A percentile compares a stretch with the other conserved stretches of the same genome.
Evolutionary conservation across 2,329 filamentous ascomycete genomes (phyloP).

Genomic region (Trichoderma polysporum): DNA sequence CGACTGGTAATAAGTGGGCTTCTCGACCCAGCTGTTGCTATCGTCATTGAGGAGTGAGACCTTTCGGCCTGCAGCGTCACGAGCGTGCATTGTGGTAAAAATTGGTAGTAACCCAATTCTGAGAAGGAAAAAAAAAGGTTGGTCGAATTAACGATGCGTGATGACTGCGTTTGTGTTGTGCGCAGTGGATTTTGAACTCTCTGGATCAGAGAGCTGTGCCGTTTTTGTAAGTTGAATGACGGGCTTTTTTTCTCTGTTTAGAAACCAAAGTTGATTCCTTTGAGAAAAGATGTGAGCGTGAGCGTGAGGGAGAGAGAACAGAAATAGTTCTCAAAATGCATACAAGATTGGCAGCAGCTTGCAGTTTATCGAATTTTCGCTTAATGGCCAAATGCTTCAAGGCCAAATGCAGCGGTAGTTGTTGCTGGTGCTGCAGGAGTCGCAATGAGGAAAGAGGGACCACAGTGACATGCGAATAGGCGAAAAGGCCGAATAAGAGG

Average conservation of each 20-base stretch:
- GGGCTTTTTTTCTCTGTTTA: not conserved
- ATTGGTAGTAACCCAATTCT: not conserved
- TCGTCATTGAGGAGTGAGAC: constrained; percentile 64
- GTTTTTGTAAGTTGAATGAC: not conserved
- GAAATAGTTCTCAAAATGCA: not conserved
- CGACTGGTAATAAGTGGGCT: constrained; percentile 28
- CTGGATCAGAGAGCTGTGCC: not conserved
- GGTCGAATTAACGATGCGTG: not conserved
- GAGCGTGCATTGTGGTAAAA: constrained; percentile 48
- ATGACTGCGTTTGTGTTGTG: not conserved
- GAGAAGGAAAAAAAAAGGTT: not conserved
- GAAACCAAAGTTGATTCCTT: not conserved
- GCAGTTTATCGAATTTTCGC: not conserved
- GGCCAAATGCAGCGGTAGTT: not conserved
- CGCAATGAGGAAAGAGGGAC: constrained; percentile 8
- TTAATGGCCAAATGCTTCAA: not conserved
- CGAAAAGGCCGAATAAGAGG: not conserved
- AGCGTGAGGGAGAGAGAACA: not conserved
- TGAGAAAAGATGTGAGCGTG: not conserved
- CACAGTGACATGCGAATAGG: not conserved
- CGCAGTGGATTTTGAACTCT: not conserved
- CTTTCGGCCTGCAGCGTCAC: constrained; percentile 56
- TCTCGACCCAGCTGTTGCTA: constrained; percentile 17
- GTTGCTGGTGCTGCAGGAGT: constrained; percentile 7
- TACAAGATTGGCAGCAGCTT: not conserved